Base-by-base conservation (phyloP, 2,329 filamentous ascomycete species). In the Fusarium pseudograminearum region DNA sequence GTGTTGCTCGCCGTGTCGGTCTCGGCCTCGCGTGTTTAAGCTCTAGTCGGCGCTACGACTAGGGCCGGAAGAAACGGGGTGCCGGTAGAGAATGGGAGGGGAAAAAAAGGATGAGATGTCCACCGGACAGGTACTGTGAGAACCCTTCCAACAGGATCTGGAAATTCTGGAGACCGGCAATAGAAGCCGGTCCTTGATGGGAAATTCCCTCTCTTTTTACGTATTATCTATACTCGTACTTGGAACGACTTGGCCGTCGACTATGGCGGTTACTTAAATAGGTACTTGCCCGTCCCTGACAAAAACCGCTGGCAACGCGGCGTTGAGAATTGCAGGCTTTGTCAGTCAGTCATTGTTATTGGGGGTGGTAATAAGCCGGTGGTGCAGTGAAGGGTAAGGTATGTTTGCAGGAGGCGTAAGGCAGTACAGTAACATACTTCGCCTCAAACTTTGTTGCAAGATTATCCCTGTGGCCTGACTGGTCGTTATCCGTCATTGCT, bases 11-110 rank as follows among this genome's bases (percentile, higher is more conserved):
- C 64, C 64, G 47, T 68, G 51, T 61, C 51, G 59, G 68, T 69
- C 69, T 68, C 56, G 69, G 66, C 69, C 66, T 70, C 54, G 69
- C 40, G 51, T 70, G 54, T 57, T 70, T 67, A 67, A 70, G 62
- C 66, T 67, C 65, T 36, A 67, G 50, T 40, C 52, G 65, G 61
- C 65, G 61, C 60, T 70, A 45, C 22, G 36, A 72, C 69, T 67
- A 71, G 69, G 42, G 55, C 61, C 63, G 55, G 68, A 62, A 31
- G 54, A 63, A 54, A 71, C 65, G 68, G 65, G 62, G 67, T 70
- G 55, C 47, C 34, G 57, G 69, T 67, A 72, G 46, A 54, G 53
- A 72, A 53, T 40, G 16, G 24, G n/a, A 22, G 24, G n/a, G 16
- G 10, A 33, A 50, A 22, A 50, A 50, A 45, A 45, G 28, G 42